Conservation (phyloP, 768 basidiomycete species). For the Paxillus involutus region DNA sequence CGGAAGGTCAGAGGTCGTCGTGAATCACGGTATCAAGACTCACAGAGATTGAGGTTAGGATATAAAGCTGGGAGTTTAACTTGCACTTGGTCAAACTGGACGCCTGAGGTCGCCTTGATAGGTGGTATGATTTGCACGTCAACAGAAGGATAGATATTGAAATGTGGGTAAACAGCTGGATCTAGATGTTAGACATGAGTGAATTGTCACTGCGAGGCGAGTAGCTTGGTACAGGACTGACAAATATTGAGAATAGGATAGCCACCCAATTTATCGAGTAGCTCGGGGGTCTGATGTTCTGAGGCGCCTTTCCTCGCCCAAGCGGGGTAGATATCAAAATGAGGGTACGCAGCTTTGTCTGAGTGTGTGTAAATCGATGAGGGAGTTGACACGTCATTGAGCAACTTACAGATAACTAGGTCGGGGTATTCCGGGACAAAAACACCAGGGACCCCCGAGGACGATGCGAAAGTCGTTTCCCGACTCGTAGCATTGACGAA, state of each 20-base stretch:
- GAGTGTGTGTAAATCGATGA: not conserved
- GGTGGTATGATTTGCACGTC: slow-evolving; percentile 1
- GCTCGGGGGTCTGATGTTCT: not conserved
- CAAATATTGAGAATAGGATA: slow-evolving; percentile 29
- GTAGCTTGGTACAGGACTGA: slow-evolving; percentile 1
- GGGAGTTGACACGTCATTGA: not conserved
- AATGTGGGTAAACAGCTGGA: slow-evolving; percentile 40
- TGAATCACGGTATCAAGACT: slow-evolving; percentile 11
- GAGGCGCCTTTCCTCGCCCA: not conserved
- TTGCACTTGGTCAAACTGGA: slow-evolving; percentile 2
- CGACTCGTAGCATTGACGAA: not conserved
- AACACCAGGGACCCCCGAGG: slow-evolving; percentile 2
- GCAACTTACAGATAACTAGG: slow-evolving; percentile 29
- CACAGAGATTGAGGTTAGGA: slow-evolving; percentile 34
- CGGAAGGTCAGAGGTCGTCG: not conserved
- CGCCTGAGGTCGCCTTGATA: not conserved
- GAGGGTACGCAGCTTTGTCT: slow-evolving; percentile 28
- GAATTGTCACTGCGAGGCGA: not conserved
- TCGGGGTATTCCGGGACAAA: slow-evolving; percentile 21
- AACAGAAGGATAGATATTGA: slow-evolving; percentile 39
- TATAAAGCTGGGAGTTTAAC: slow-evolving; percentile 11
- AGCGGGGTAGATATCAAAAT: slow-evolving; percentile 35
- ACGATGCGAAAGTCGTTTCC: not conserved
- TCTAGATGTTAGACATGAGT: slow-evolving; percentile 32
- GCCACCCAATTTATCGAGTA: not conserved